phyloP scores from a whole-genome alignment of 2,329 filamentous ascomycete genomes.

The Dactylellina cionopaga region DNA sequence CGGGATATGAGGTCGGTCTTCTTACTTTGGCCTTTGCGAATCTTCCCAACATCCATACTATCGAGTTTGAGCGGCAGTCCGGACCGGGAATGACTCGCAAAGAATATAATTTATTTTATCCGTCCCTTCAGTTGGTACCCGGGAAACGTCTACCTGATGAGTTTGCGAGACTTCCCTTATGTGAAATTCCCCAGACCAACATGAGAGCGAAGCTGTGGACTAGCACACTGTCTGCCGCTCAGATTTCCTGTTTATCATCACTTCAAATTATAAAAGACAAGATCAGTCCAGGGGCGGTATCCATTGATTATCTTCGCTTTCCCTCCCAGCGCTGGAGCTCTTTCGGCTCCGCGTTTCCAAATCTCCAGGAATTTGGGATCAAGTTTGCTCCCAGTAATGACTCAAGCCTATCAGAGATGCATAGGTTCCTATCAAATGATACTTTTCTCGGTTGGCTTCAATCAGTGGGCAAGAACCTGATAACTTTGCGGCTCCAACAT shows the following conservation, averaged over 20 bases:
- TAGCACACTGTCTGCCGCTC: not conserved
- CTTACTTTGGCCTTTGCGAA: constrained; percentile 18
- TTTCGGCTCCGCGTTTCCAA: not conserved
- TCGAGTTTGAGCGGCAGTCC: constrained; percentile 3
- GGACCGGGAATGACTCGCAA: not conserved
- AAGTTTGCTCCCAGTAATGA: no score
- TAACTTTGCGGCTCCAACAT: no score
- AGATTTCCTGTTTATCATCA: not conserved
- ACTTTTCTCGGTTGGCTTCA: no score
- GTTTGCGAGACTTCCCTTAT: not conserved
- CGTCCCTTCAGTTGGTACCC: constrained; percentile 2
- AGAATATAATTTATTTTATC: constrained; percentile 2
- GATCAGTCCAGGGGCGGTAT: not conserved
- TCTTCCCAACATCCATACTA: constrained; percentile 20
- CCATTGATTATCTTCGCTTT: not conserved
- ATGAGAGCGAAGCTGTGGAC: not conserved
- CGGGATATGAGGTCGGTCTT: not conserved
- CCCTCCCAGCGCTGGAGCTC: not conserved
- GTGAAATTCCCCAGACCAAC: not conserved
- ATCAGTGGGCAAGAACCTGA: no score
- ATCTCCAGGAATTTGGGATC: no score
- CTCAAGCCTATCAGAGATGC: no score
- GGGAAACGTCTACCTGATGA: not conserved
- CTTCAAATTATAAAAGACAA: not conserved
- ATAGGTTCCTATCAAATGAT: no score